Base-by-base conservation (phyloP, 1,284 basidiomycete genomes). In the Thelephora terrestris region DNA sequence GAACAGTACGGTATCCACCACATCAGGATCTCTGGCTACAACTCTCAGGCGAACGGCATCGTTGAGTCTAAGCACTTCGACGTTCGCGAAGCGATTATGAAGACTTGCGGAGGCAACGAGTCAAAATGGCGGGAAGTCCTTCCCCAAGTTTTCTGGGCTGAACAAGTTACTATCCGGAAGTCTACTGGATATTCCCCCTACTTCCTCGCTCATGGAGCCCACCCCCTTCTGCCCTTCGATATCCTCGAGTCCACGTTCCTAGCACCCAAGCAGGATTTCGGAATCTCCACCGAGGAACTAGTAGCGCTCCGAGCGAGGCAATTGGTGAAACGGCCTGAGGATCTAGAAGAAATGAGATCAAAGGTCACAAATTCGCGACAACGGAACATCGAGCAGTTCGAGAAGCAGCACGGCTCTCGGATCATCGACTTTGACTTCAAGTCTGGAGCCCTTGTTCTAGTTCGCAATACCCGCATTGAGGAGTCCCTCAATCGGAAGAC, bases 1-100 rank as follows among this genome's bases (percentile, higher is more conserved):
- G n/a, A n/a, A n/a, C n/a, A n/a, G n/a, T n/a, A n/a, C n/a, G n/a
- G n/a, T 57, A 64, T 76, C 10, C 37, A 51, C 0, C 65, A 71
- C 32, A 71, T 76, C 27, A 44, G 59, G 0, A 73, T 76, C 7
- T 70, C 66, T 0, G 60, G 59, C 0, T 76, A 76, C 50, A 76
- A 76, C 48, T 74, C 68, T 0, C n/a, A n/a, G n/a, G n/a, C n/a
- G n/a, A n/a, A n/a, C n/a, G n/a, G n/a, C n/a, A n/a, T n/a, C n/a
- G n/a, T 71, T 0, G 69, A 75, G 49, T 48, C 61, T 0, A 49
- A 55, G 4, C 71, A 74, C 46, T 64, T 55, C 46, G 58, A 64
- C 43, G 56, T 71, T 5, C 48, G 56, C 7, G 46, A 73, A 52
- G 57, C 64, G 1, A 38, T 74, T 1, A 53, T 67, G 27, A 74